Evolutionary conservation across 805 yeast genomes (phyloP), one percentile per base, ranked within the genome.

Genomic region (Torulaspora gathmanii): DNA sequence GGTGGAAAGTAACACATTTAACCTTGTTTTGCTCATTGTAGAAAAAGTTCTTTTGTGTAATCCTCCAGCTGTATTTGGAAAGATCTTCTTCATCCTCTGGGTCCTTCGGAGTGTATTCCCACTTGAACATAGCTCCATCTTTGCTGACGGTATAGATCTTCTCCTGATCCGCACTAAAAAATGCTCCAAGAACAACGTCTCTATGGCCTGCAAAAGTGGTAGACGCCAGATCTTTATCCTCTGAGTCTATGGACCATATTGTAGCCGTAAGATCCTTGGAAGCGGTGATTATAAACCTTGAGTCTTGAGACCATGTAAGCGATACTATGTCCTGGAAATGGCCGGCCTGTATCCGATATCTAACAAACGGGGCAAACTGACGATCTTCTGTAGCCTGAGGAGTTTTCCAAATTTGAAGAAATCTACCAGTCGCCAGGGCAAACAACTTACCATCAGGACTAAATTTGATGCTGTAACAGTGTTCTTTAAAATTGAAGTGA

Each of bases 361-460:
- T 83, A 31, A 91, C 86, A 67, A 93, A 93, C 12, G 99, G 99
- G 0, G 96, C 93, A 73, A 93, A 93, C 63, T 89, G 96, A 49
- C 95, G 75, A 58, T 88, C 96, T 56, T 86, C 93, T 6, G 79
- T 69, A 19, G 73, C 70, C 37, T 78, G 81, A 0, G 97, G 97
- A 1, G 97, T 87, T 58, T 80, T 82, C 99, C 99, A 93, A 7
- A 93, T 82, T 64, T 93, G 97, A 13, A 91, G 70, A 43, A 85
- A 83, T 53, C 95, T 71, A 5, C 87, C 88, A 28, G 81, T 72
- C 3, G 95, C 95, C 22, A 88, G 75, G 5, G 97, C 97, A 68
- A 93, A 90, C 56, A 79, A 78, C 36, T 73, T 74, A 2, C 98
- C 97, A 65, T 88, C 89, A 2, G 96, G 93, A 42, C 95, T 81